These are phyloP conservation scores for Aspergillus sp. DNA, from an alignment of 2,329 filamentous ascomycete species.

Conservation along the genomic window DNA sequence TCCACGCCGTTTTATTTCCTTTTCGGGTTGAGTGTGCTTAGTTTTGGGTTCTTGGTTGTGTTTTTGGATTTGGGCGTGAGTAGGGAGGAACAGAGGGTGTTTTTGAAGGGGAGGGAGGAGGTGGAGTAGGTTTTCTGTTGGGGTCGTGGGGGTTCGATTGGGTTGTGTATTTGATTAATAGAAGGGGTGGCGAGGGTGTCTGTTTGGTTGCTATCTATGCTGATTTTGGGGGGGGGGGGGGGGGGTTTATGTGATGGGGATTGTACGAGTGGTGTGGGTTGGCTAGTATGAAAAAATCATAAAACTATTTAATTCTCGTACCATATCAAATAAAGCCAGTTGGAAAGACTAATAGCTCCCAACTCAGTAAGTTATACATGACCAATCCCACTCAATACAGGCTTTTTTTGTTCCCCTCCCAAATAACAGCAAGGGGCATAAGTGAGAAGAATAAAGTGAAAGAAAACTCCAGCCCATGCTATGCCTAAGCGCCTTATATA, in stretches of 20 bases:
- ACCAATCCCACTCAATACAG: conserved; percentile 1
- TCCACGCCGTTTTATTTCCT: conserved; percentile 68
- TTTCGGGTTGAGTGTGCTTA: conserved; percentile 59
- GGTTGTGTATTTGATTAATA: too few relatives aligned
- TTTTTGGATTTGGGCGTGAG: conserved; percentile 65
- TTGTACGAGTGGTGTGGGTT: neutral
- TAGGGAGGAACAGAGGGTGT: conserved; percentile 59
- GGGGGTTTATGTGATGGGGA: neutral
- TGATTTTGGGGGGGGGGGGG: too few relatives aligned
- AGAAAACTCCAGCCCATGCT: conserved; percentile 42
- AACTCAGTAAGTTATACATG: conserved; percentile 5
- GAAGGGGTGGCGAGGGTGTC: too few relatives aligned
- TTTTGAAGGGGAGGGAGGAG: conserved; percentile 44
- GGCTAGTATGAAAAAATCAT: neutral
- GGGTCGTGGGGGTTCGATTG: too few relatives aligned
- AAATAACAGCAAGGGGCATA: neutral
- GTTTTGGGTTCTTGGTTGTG: conserved; percentile 54
- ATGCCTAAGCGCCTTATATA: conserved; percentile 37
- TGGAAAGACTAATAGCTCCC: neutral
- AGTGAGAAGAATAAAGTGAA: conserved; percentile 14
- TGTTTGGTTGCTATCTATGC: neutral
- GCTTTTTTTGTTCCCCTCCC: neutral
- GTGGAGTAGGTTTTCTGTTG: neutral
- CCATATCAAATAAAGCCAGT: neutral
- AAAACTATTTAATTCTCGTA: neutral